A percentile compares a stretch with the other conserved stretches of the same genome.
Evolutionary conservation across 805 yeast species (phyloP).

Genomic region (Barnettozyma sucrosica): DNA sequence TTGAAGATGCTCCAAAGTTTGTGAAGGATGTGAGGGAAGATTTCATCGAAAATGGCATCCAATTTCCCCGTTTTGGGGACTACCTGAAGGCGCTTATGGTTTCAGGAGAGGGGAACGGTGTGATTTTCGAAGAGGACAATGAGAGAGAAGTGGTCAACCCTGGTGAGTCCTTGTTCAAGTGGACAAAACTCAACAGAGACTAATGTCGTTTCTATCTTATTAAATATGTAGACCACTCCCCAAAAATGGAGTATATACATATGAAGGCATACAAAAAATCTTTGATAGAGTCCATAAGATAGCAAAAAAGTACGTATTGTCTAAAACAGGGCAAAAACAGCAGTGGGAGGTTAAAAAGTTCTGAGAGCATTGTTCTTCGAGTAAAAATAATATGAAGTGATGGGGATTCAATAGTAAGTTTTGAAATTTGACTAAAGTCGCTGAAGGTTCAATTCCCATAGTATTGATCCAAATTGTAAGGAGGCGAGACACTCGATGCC

Average conservation of each 20-base stretch:
- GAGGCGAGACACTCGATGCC: not conserved
- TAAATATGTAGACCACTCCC: too few species aligned
- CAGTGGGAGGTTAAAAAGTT: not conserved
- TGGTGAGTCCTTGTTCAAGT: slow-evolving; percentile 37
- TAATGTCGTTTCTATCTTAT: not conserved
- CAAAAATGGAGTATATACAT: too few species aligned
- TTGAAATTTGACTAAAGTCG: not conserved
- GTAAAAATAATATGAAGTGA: not conserved
- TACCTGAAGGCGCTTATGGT: slow-evolving; percentile 33
- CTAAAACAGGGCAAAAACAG: not conserved
- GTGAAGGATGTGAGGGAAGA: not conserved
- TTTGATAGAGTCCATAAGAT: slow-evolving; percentile 4
- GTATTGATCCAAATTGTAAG: slow-evolving; percentile 3
- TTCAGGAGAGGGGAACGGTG: slow-evolving; percentile 38
- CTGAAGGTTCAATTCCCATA: not conserved
- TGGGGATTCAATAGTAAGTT: not conserved
- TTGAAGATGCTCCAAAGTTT: slow-evolving; percentile 27
- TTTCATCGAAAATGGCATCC: slow-evolving; percentile 15
- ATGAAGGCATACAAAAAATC: too few species aligned
- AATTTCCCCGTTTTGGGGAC: slow-evolving; percentile 33
- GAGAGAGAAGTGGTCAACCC: slow-evolving; percentile 43
- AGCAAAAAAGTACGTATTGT: not conserved
- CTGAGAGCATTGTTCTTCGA: not conserved
- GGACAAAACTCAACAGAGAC: slow-evolving; percentile 29
- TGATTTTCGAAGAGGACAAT: slow-evolving; percentile 24